Percentiles rank a stretch among this genome's conserved stretches.
Evolutionary conservation across 371 early-diverging fungal species (phyloP).

Genomic region (Mucor indicus): DNA sequence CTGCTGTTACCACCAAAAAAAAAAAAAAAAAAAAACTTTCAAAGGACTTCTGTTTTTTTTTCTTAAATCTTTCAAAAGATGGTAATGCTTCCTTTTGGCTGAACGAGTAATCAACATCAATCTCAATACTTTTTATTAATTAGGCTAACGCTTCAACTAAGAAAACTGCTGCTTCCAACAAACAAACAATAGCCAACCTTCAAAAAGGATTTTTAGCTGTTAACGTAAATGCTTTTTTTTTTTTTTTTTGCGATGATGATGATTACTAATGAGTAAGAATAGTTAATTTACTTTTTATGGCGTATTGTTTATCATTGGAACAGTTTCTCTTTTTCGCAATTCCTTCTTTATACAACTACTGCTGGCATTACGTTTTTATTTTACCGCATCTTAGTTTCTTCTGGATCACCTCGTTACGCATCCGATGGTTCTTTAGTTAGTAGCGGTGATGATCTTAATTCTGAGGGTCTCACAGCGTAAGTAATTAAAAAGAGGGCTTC

Average conservation of each 20-base stretch:
- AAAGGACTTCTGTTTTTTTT: background rate
- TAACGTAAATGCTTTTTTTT: conserved; percentile 49
- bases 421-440: conserved; percentile 53
- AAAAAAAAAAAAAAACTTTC: too few species aligned
- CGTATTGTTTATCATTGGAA: conserved; percentile 56
- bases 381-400: conserved; percentile 46
- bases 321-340: conserved; percentile 45
- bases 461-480: conserved; percentile 75
- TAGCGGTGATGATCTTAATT: conserved; percentile 71
- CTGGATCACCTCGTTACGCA: conserved; percentile 60
- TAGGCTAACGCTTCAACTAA: conserved; percentile 81
- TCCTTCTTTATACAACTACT: conserved; percentile 47
- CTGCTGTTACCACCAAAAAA: background rate
- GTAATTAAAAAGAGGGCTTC: conserved; percentile 10
- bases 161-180: conserved; percentile 67
- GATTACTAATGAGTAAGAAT: too few species aligned
- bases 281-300: conserved; percentile 57
- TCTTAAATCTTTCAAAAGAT: background rate
- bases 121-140: background rate
- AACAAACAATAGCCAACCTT: conserved; percentile 55
- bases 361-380: conserved; percentile 50
- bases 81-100: background rate
- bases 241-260: too few species aligned
- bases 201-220: conserved; percentile 59
- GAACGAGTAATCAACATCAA: background rate